Base-by-base conservation (phyloP, 768 basidiomycete species). In the Guyanaporus albipodus region DNA sequence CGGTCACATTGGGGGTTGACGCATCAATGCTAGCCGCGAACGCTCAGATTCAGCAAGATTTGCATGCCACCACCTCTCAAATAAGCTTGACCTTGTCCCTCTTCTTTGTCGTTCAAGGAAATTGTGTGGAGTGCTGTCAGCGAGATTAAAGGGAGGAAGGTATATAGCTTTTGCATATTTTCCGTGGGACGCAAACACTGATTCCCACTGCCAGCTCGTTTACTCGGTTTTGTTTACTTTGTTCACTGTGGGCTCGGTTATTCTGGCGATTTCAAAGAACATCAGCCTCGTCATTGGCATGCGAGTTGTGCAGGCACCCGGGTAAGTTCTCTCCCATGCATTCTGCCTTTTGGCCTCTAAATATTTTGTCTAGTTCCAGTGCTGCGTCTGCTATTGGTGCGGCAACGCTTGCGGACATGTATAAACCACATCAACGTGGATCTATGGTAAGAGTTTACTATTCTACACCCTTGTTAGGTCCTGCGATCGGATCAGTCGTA, bases 361-460 rank as follows among this genome's bases (percentile, higher is more conserved):
- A 50, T 10, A 18, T 18, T 44, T 27, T 5, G 1, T 17, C 26
- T 51, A 84, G 82, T 21, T 79, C 81, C 6, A 79, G 81, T 38
- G 83, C 85, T 2, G 82, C 87, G 10, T 72, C 84, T n/a, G 61
- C 82, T 0, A 80, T 91, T 35, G 90, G 87, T 3, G 52, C 55
- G 0, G 87, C 85, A 9, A 87, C 87, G 2, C 71, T 91, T 0
- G 87, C 87, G 6, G 88, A 90, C 55, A 82, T 90, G 2, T 90
- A 79, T 53, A 87, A 90, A 26, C 81, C 87, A 0, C 70, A 74
- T 21, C 80, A 87, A 55, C 73, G 90, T 26, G 90, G 90, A 1
- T 78, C 76, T 3, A 85, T 80, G 75, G 83, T 91, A 77, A 89
- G 91, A 0, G 67, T 91, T 15, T 91, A 83, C 64, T 91, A 90